Conservation (phyloP, 129 eudicot species). For the sunflower (Helianthus annuus) region DNA sequence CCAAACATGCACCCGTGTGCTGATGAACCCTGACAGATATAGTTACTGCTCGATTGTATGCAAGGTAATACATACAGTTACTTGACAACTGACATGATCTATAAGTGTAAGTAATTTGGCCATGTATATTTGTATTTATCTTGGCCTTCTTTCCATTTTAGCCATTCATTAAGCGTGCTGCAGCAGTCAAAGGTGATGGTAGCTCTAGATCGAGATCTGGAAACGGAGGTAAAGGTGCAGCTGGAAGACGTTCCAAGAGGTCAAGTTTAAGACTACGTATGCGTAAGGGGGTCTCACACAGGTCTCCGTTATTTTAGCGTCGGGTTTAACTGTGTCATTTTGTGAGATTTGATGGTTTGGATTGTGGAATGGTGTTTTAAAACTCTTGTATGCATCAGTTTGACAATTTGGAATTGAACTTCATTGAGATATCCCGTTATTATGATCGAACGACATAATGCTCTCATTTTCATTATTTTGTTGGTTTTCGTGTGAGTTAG, state of each 20-base stretch:
- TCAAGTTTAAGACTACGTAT: background rate
- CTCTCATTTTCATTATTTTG: background rate
- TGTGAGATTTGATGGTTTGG: constrained; percentile 4
- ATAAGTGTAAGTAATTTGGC: background rate
- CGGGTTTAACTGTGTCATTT: background rate
- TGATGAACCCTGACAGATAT: constrained; percentile 1
- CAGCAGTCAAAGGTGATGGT: background rate
- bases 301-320: constrained; percentile 36
- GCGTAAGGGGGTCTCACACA: constrained; percentile 51
- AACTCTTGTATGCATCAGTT: background rate
- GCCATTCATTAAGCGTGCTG: background rate
- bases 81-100: background rate
- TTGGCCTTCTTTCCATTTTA: background rate
- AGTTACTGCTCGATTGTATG: constrained; percentile 19
- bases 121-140: background rate
- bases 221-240: background rate
- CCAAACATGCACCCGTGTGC: constrained; percentile 1
- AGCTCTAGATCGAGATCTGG: background rate
- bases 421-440: background rate
- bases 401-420: background rate
- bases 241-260: background rate
- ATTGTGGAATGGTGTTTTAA: background rate
- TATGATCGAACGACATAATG: background rate
- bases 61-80: constrained; percentile 13
- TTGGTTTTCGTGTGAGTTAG: too few relatives aligned